These are phyloP conservation scores for Jaltomata sinuosa DNA, from an alignment of 257 asterid genomes.

Conservation along the genomic window DNA sequence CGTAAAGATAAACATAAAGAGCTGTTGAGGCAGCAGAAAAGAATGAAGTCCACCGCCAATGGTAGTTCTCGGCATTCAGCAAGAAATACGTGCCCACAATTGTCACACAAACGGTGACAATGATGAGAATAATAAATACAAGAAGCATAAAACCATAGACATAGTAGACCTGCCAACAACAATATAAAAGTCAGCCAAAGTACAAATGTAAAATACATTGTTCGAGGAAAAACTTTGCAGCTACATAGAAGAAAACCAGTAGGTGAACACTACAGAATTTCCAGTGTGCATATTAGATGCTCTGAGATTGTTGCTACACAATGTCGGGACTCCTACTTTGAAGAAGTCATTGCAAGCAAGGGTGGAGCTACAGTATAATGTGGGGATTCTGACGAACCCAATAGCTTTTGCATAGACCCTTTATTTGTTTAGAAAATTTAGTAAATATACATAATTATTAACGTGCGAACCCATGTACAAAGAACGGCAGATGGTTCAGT, in stretches of 20 bases:
- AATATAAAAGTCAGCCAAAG: neutral
- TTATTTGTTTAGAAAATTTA: too few relatives aligned
- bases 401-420: too few relatives aligned
- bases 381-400: too few relatives aligned
- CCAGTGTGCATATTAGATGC: neutral
- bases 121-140: constrained; percentile 68
- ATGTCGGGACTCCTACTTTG: neutral
- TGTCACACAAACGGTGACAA: constrained; percentile 78
- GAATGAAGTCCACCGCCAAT: constrained; percentile 90
- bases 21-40: constrained; percentile 79
- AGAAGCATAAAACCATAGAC: constrained; percentile 85
- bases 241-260: neutral
- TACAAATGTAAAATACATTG: neutral
- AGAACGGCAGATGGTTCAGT: too few relatives aligned
- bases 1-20: constrained; percentile 62
- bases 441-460: too few relatives aligned
- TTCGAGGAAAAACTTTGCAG: neutral
- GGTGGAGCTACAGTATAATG: too few relatives aligned
- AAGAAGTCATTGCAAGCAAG: neutral
- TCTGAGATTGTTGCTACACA: neutral
- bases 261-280: neutral
- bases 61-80: constrained; percentile 81
- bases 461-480: too few relatives aligned
- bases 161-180: constrained; percentile 59
- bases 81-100: constrained; percentile 87